Evolutionary conservation across 2,329 filamentous ascomycete species (phyloP).

Genomic region (Madurella fahalii): DNA sequence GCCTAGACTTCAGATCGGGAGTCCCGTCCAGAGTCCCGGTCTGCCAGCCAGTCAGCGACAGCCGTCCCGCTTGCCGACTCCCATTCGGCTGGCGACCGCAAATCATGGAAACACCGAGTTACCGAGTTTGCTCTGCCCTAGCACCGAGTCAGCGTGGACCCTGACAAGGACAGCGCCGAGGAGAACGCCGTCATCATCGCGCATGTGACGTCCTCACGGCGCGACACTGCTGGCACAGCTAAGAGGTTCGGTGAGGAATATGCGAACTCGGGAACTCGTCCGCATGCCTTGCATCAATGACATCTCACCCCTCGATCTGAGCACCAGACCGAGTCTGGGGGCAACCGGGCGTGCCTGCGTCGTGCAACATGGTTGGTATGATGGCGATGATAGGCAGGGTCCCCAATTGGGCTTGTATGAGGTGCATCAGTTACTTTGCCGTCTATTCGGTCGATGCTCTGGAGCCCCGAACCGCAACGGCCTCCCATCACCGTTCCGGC

Average conservation of each 20-base stretch:
- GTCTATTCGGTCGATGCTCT: no score
- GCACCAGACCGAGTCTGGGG: slow-evolving; percentile 18
- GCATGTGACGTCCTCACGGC: neutral
- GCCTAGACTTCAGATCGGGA: slow-evolving; percentile 17
- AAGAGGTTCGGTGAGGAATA: no score
- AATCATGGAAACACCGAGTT: slow-evolving; percentile 9
- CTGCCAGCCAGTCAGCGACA: slow-evolving; percentile 7
- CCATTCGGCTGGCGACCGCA: slow-evolving; percentile 17
- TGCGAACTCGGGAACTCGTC: no score
- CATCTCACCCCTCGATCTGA: slow-evolving; percentile 10
- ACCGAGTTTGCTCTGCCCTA: slow-evolving; percentile 9
- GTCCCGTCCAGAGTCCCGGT: slow-evolving; percentile 13
- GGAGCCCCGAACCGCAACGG: neutral
- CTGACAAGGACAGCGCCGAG: neutral
- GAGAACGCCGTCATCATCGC: neutral
- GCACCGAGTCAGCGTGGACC: slow-evolving; percentile 7
- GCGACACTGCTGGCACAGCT: neutral
- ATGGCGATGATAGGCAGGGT: slow-evolving; percentile 19
- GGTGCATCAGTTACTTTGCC: neutral
- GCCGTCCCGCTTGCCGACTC: slow-evolving; percentile 4
- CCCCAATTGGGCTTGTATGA: slow-evolving; percentile 5
- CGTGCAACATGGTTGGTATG: slow-evolving; percentile 17
- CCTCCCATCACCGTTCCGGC: neutral
- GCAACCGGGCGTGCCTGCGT: slow-evolving; percentile 19
- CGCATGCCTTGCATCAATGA: no score